phyloP scores from a whole-genome alignment of 2,329 filamentous ascomycete genomes.

The Huntiella abstrusa region DNA sequence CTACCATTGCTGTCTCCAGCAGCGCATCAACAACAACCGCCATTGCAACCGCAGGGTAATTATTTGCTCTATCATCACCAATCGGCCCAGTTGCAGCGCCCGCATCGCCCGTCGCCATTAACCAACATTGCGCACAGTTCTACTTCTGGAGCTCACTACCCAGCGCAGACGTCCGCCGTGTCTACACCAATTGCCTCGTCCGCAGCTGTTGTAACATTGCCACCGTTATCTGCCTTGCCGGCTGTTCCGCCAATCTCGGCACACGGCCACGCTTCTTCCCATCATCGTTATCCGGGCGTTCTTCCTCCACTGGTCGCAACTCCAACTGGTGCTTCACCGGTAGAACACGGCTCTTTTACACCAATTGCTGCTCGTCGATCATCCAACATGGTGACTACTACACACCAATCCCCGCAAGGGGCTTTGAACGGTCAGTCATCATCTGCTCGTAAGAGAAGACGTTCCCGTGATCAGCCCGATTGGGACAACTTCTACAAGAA shows the following conservation, averaged over 20 bases:
- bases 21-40: conserved; percentile 20
- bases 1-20: conserved; percentile 6
- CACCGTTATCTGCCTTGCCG: conserved; percentile 16
- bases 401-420: conserved; percentile 16
- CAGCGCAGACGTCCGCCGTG: conserved; percentile 5
- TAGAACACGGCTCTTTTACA: background rate
- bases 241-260: conserved; percentile 6
- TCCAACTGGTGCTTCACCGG: background rate
- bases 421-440: conserved; percentile 9
- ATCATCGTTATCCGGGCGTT: conserved; percentile 2
- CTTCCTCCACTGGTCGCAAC: conserved; percentile 7
- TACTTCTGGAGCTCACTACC: conserved; percentile 2
- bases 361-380: conserved; percentile 3
- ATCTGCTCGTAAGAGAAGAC: conserved; percentile 29
- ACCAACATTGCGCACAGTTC: conserved; percentile 1
- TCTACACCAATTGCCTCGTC: conserved; percentile 20
- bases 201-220: conserved; percentile 21
- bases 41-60: conserved; percentile 19
- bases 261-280: conserved; percentile 2
- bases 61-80: conserved; percentile 12
- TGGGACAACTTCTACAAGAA: conserved; percentile 72
- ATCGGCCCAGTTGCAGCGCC: conserved; percentile 12
- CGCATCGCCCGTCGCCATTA: conserved; percentile 2
- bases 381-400: conserved; percentile 8
- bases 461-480: conserved; percentile 43